phyloP scores from a whole-genome alignment of 305 asterid genomes.

The Petunia hybrid region DNA sequence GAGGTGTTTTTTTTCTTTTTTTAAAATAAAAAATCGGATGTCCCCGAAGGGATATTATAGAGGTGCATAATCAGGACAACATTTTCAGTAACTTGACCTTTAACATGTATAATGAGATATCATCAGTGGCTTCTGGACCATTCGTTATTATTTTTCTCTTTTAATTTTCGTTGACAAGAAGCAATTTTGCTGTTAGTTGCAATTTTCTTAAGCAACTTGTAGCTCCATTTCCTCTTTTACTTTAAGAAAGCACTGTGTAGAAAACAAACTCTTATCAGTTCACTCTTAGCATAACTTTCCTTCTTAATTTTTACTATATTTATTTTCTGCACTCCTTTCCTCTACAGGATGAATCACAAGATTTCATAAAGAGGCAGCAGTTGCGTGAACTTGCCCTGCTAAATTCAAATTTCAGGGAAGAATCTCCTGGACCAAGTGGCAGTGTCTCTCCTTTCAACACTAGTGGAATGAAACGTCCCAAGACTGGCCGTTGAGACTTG shows the following conservation, averaged over 20 bases:
- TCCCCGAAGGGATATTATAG: too few relatives aligned
- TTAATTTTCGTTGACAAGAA: neutral
- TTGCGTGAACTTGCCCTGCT: constrained; percentile 93
- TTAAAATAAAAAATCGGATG: too few relatives aligned
- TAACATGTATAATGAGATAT: constrained; percentile 12
- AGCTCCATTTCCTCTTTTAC: neutral
- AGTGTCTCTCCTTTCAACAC: constrained; percentile 91
- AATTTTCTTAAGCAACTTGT: neutral
- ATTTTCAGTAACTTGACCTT: constrained; percentile 3
- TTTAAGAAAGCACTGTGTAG: neutral
- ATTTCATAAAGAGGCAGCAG: constrained; percentile 90
- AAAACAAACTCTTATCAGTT: neutral
- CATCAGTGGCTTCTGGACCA: neutral
- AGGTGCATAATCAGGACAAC: neutral
- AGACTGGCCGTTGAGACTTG: constrained; percentile 78
- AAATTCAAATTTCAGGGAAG: constrained; percentile 82
- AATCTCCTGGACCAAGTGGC: constrained; percentile 94
- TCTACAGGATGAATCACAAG: constrained; percentile 93
- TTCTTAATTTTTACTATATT: constrained; percentile 24
- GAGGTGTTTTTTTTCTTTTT: too few relatives aligned
- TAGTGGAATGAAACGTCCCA: constrained; percentile 96
- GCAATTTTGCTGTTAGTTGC: neutral
- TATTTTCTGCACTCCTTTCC: neutral
- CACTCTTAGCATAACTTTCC: neutral
- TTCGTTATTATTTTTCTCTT: neutral